Conservation (phyloP, 2,329 filamentous ascomycete genomes). For the Aspergillus fumigatiaffinis region DNA sequence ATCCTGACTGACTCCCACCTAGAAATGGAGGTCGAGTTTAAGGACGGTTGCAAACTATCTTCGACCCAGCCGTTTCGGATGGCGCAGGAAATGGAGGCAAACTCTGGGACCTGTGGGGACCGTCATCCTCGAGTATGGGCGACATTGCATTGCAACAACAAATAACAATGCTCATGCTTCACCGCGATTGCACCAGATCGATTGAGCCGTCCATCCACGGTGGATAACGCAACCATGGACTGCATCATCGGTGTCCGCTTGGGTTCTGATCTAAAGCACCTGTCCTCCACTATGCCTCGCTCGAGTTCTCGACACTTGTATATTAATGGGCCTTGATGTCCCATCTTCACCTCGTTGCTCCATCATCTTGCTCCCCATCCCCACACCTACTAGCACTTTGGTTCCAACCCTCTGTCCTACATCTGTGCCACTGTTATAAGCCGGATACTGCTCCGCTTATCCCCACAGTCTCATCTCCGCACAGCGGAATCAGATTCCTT, state of each 20-base stretch:
- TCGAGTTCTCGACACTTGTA: background rate
- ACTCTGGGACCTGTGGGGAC: background rate
- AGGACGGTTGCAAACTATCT: background rate
- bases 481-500: background rate
- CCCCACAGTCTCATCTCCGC: background rate
- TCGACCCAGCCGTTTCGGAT: background rate
- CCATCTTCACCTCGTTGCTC: conserved; percentile 4
- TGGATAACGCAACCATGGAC: conserved; percentile 17
- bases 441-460: background rate
- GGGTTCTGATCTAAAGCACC: background rate
- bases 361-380: background rate
- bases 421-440: background rate
- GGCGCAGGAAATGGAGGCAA: background rate
- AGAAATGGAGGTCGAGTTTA: background rate
- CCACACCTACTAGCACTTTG: background rate
- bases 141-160: background rate
- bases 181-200: background rate
- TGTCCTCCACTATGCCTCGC: conserved; percentile 3
- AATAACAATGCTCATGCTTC: background rate
- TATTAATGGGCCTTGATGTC: conserved; percentile 12
- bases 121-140: background rate
- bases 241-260: conserved; percentile 2
- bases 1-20: background rate
- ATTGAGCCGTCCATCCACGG: conserved; percentile 7
- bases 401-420: background rate